Evolutionary conservation across 352 stramenopile genomes (phyloP).

Genomic region (Blastocystis sp.): DNA sequence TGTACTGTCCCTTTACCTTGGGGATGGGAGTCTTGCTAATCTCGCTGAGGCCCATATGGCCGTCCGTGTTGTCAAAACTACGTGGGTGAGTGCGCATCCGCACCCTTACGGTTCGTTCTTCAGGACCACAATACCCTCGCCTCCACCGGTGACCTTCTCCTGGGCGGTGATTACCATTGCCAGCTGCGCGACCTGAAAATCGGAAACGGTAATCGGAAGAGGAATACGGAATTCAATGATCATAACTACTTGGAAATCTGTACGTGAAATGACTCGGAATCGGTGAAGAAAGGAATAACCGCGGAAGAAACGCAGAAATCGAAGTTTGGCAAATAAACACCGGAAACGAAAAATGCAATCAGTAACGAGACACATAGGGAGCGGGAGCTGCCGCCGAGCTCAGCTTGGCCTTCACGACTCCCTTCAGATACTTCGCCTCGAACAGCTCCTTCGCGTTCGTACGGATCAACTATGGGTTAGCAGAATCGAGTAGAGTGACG

Average conservation of each 20-base stretch:
- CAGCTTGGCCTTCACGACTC: slow-evolving; percentile 31
- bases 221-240: slow-evolving; percentile 71
- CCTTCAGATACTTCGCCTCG: slow-evolving; percentile 60
- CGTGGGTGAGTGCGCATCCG: too few species aligned
- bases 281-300: slow-evolving; percentile 8
- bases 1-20: slow-evolving; percentile 69
- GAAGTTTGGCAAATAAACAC: neutral
- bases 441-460: slow-evolving; percentile 52
- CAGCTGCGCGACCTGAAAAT: slow-evolving; percentile 68
- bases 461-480: slow-evolving; percentile 41
- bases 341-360: neutral
- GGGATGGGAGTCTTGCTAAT: slow-evolving; percentile 57
- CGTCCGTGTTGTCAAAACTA: slow-evolving; percentile 70
- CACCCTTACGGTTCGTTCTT: slow-evolving; percentile 60
- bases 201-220: slow-evolving; percentile 46
- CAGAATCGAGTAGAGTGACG: neutral
- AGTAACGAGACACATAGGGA: neutral
- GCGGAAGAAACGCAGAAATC: slow-evolving; percentile 38
- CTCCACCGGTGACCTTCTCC: slow-evolving; percentile 66
- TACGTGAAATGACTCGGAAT: slow-evolving; percentile 1
- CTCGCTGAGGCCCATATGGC: slow-evolving; percentile 68
- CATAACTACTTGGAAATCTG: slow-evolving; percentile 1
- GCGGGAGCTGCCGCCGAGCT: neutral
- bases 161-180: slow-evolving; percentile 66
- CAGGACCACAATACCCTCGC: slow-evolving; percentile 65